Evolutionary conservation across 2,329 filamentous ascomycete species (phyloP).

Genomic region (Ceratocystis lukuohia): DNA sequence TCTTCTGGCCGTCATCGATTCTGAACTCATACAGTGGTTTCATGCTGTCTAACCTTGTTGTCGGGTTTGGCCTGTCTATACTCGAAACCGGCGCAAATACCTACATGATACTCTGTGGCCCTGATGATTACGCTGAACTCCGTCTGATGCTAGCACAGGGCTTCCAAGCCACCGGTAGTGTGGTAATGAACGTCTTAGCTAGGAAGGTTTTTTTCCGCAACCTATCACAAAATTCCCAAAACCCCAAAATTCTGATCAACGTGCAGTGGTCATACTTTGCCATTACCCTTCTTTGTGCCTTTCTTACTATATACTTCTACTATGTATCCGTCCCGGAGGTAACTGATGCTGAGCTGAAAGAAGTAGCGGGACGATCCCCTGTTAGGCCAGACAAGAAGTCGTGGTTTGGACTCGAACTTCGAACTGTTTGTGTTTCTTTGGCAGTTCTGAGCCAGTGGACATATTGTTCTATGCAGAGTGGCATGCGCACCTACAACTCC

Average conservation of each 20-base stretch:
- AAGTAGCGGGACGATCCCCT: constrained; percentile 35
- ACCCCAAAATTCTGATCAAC: constrained; percentile 45
- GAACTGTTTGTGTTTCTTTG: constrained; percentile 48
- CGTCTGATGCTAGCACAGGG: constrained; percentile 64
- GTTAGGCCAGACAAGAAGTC: constrained; percentile 38
- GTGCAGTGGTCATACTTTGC: constrained; percentile 82
- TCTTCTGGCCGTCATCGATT: constrained; percentile 73
- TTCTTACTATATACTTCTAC: constrained; percentile 55
- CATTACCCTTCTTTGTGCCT: constrained; percentile 60
- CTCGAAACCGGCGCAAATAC: constrained; percentile 74
- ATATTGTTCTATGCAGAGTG: constrained; percentile 64
- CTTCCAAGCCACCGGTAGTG: constrained; percentile 60
- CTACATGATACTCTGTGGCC: constrained; percentile 58
- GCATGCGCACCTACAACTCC: constrained; percentile 47
- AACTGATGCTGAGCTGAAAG: constrained; percentile 41
- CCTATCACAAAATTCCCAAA: constrained; percentile 36
- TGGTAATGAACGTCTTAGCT: constrained; percentile 59
- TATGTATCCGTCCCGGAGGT: constrained; percentile 54
- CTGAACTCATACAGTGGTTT: constrained; percentile 65
- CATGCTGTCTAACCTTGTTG: constrained; percentile 58
- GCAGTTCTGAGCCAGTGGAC: constrained; percentile 65
- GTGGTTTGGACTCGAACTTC: constrained; percentile 38
- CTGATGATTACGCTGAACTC: constrained; percentile 57
- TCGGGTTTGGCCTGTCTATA: constrained; percentile 62
- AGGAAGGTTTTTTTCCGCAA: constrained; percentile 55